These are phyloP conservation scores for Coccomyxa sp. DNA, from an alignment of 139 green algal species.

Conservation along the genomic window DNA sequence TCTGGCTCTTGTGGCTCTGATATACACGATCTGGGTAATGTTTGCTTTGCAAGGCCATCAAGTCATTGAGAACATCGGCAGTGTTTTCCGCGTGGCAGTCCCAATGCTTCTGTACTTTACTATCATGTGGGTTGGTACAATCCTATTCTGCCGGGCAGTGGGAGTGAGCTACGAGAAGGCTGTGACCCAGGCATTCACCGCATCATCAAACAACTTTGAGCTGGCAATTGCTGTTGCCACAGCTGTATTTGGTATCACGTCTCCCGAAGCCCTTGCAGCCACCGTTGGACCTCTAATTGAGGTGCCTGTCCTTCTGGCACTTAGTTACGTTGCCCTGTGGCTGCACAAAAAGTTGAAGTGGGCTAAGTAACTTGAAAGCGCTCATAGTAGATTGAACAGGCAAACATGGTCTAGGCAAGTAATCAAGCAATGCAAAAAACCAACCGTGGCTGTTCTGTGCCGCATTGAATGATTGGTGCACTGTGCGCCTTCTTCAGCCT, in stretches of 20 bases:
- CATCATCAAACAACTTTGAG: conserved; percentile 46
- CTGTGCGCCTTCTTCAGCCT: background rate
- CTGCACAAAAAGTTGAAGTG: conserved; percentile 15
- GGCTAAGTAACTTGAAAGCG: no score
- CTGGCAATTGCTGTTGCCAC: conserved; percentile 43
- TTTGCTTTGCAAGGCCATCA: conserved; percentile 12
- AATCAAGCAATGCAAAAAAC: background rate
- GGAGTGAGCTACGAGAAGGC: conserved; percentile 14
- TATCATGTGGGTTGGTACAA: conserved; percentile 29
- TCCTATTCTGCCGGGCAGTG: conserved; percentile 19
- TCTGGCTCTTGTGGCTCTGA: conserved; percentile 31
- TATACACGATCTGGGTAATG: conserved; percentile 35
- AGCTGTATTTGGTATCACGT: conserved; percentile 36
- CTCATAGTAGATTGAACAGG: no score
- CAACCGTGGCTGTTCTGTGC: no score
- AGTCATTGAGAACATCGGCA: conserved; percentile 30
- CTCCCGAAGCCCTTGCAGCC: conserved; percentile 38
- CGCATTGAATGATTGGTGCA: no score
- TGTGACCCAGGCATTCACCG: conserved; percentile 40
- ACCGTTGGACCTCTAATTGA: conserved; percentile 46
- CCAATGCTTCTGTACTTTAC: conserved; percentile 50
- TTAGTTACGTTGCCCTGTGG: conserved; percentile 48
- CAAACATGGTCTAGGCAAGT: background rate
- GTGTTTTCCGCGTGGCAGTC: conserved; percentile 35
- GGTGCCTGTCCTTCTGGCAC: conserved; percentile 35